These are phyloP conservation scores for Flaveria bidentis DNA, from an alignment of 129 eudicot species.

Conservation along the genomic window DNA sequence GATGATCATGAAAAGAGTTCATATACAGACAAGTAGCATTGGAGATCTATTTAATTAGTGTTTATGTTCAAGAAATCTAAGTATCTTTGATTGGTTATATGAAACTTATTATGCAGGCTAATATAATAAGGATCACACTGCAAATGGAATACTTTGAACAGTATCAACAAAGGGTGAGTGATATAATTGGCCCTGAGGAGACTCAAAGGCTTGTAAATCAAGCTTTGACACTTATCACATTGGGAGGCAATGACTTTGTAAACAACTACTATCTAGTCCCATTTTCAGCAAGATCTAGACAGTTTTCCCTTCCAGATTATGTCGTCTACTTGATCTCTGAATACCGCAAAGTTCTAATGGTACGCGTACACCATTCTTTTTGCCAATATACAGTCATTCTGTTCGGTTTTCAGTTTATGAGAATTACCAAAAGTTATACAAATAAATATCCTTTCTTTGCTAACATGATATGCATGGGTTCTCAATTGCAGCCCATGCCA, in stretches of 20 bases:
- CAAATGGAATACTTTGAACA: conserved; percentile 59
- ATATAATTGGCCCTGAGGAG: conserved; percentile 50
- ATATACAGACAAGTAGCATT: no score
- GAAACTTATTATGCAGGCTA: conserved; percentile 43
- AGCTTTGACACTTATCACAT: conserved; percentile 54
- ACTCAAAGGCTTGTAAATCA: conserved; percentile 47
- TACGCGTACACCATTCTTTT: conserved; percentile 6
- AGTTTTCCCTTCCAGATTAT: conserved; percentile 55
- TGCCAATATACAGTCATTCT: no score
- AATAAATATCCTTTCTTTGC: background rate
- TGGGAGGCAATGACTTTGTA: conserved; percentile 84
- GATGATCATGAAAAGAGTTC: no score
- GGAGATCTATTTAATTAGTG: no score
- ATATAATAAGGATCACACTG: conserved; percentile 48
- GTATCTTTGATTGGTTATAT: background rate
- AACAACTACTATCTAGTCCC: conserved; percentile 73
- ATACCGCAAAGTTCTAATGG: conserved; percentile 60
- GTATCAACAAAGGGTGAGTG: conserved; percentile 55
- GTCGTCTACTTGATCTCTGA: conserved; percentile 58
- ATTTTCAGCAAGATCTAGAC: conserved; percentile 51
- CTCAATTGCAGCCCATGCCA: background rate
- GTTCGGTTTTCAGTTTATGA: background rate
- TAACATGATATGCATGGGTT: conserved; percentile 1
- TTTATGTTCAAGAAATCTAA: conserved; percentile 1
- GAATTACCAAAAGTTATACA: background rate